Percentiles rank a stretch among this genome's conserved stretches.
These are phyloP conservation scores for Saturnispora silvae DNA, from an alignment of 805 yeast genomes.

Conservation along the genomic window DNA sequence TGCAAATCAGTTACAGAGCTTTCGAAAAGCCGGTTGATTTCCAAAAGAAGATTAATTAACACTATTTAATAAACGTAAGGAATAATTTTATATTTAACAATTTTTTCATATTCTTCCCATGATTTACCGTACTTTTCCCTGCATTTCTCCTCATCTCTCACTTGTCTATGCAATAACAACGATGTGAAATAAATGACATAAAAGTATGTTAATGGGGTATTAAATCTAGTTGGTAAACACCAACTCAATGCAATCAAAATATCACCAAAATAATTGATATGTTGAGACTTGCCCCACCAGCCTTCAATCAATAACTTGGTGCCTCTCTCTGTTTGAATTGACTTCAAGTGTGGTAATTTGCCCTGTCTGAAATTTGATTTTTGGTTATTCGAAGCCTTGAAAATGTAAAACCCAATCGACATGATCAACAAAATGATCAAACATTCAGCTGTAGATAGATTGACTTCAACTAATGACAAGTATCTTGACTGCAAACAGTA, in stretches of 20 bases:
- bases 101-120: conserved; percentile 73
- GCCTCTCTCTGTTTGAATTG: conserved; percentile 64
- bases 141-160: conserved; percentile 88
- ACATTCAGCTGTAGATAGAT: conserved; percentile 35
- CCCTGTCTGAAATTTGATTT: conserved; percentile 80
- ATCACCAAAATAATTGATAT: conserved; percentile 91
- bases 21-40: conserved; percentile 59
- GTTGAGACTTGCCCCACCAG: conserved; percentile 94
- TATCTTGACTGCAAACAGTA: conserved; percentile 82
- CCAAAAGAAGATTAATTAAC: conserved; percentile 34
- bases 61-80: conserved; percentile 62
- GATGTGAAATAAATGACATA: conserved; percentile 76
- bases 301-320: conserved; percentile 78
- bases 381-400: conserved; percentile 75
- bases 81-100: conserved; percentile 82
- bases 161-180: conserved; percentile 78
- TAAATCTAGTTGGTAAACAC: conserved; percentile 83
- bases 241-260: conserved; percentile 86
- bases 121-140: conserved; percentile 71
- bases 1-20: conserved; percentile 73
- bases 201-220: conserved; percentile 77
- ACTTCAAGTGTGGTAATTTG: conserved; percentile 53
- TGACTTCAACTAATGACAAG: conserved; percentile 51
- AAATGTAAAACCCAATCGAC: conserved; percentile 60
- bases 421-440: conserved; percentile 36